These are phyloP conservation scores for Strigomonas culicis DNA, from an alignment of 208 protist genomes.

Conservation along the genomic window DNA sequence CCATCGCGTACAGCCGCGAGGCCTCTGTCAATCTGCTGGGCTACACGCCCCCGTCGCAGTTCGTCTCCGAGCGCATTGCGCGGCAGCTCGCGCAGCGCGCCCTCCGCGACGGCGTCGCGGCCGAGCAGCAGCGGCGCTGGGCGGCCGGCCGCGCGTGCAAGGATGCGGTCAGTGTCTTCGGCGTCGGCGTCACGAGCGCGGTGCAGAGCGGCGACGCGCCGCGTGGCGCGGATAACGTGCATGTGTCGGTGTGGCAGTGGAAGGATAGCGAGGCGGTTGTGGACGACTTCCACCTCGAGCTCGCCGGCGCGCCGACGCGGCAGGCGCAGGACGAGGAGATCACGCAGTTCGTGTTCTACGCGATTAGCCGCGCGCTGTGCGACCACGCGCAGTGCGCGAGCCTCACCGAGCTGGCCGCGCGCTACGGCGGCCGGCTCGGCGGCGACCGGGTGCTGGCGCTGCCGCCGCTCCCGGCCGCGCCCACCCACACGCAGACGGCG, in stretches of 20 bases:
- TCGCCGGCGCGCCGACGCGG: conserved; percentile 25
- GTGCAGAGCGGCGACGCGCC: conserved; percentile 34
- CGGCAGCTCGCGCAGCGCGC: conserved; percentile 63
- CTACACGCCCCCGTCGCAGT: conserved; percentile 23
- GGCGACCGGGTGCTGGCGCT: too few species aligned
- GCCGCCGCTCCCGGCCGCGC: too few species aligned
- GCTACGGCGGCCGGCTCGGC: too few species aligned
- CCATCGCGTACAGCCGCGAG: conserved; percentile 34
- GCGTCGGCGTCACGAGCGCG: conserved; percentile 58
- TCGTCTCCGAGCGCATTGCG: conserved; percentile 29
- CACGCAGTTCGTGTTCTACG: conserved; percentile 35
- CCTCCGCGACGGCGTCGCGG: conserved; percentile 12
- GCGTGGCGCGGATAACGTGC: conserved; percentile 30
- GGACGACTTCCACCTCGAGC: conserved; percentile 30
- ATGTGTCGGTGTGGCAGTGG: conserved; percentile 45
- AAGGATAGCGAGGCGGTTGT: conserved; percentile 6
- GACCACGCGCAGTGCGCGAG: too few species aligned
- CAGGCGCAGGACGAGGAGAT: conserved; percentile 50
- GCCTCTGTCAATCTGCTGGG: conserved; percentile 34
- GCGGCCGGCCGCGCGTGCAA: not conserved
- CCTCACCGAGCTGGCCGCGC: too few species aligned
- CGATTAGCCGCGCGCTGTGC: too few species aligned
- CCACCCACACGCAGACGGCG: conserved; percentile 1
- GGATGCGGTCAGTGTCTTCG: conserved; percentile 21
- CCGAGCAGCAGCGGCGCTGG: not conserved